A percentile compares a stretch with the other conserved stretches of the same genome.
These are phyloP conservation scores for Neoboletus brunneissimus DNA, from an alignment of 768 basidiomycete genomes.

Conservation along the genomic window DNA sequence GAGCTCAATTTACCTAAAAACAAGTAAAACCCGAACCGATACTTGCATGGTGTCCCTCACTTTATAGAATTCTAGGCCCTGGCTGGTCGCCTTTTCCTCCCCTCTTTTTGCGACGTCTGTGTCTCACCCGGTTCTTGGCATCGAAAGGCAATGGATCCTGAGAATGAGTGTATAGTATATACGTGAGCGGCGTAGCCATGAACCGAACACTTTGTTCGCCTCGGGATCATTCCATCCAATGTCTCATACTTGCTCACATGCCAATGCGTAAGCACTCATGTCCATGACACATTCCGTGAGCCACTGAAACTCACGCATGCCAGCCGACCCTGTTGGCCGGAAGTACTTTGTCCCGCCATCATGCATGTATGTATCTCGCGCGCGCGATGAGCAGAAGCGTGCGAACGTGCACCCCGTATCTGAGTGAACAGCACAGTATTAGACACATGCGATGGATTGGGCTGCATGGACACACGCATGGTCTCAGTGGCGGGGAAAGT, in stretches of 20 bases:
- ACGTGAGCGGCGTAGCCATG: neutral
- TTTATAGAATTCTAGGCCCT: neutral
- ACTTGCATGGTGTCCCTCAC: neutral
- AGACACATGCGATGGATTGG: too few relatives aligned
- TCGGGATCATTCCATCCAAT: neutral
- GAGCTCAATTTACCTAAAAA: conserved; percentile 15
- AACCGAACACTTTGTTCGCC: neutral
- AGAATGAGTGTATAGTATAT: neutral
- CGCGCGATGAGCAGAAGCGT: neutral
- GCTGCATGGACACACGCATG: too few relatives aligned
- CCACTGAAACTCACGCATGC: neutral
- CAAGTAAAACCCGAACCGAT: neutral
- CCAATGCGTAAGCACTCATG: neutral
- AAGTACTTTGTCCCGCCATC: neutral
- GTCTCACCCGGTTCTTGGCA: neutral
- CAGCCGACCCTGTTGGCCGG: neutral
- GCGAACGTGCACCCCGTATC: too few relatives aligned
- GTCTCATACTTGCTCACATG: neutral
- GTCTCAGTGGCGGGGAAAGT: too few relatives aligned
- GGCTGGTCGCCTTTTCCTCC: neutral
- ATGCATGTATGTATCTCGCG: neutral
- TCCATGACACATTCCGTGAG: neutral
- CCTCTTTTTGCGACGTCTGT: neutral
- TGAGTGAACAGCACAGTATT: too few relatives aligned
- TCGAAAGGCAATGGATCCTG: neutral